A percentile compares a stretch with the other conserved stretches of the same genome.
phyloP scores from a whole-genome alignment of 2,329 filamentous ascomycete species.

The Hypoxylon rubiginosum region DNA sequence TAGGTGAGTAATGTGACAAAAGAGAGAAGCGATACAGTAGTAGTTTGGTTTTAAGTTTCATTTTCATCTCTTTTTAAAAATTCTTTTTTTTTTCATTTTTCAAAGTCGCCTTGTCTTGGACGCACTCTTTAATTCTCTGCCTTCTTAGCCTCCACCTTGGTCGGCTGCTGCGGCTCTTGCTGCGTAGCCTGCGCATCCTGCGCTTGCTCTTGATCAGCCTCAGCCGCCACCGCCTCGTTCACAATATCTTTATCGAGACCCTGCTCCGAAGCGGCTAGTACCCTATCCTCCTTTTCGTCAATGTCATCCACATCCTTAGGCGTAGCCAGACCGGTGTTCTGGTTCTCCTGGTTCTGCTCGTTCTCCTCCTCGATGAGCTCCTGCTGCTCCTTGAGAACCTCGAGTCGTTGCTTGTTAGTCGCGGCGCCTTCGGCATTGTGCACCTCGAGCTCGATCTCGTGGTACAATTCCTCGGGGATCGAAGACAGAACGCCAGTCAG shows the following conservation, averaged over 20 bases:
- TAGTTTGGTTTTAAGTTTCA: conserved; percentile 3
- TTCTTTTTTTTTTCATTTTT: conserved; percentile 31
- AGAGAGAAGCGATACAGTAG: conserved; percentile 45
- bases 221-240: conserved; percentile 67
- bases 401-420: conserved; percentile 98
- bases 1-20: conserved; percentile 45
- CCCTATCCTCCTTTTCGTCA: conserved; percentile 89
- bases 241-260: conserved; percentile 64
- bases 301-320: conserved; percentile 92
- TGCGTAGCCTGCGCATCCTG: conserved; percentile 52
- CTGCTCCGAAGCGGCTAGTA: conserved; percentile 64
- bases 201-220: conserved; percentile 59
- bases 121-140: conserved; percentile 35
- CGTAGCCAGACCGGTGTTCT: conserved; percentile 78
- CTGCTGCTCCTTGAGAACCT: conserved; percentile 98
- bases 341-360: conserved; percentile 86
- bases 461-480: conserved; percentile 98
- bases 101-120: conserved; percentile 4
- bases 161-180: conserved; percentile 52
- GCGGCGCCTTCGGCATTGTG: conserved; percentile 96
- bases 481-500: conserved; percentile 92
- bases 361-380: conserved; percentile 98
- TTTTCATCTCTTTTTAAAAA: conserved; percentile 4
- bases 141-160: conserved; percentile 43
- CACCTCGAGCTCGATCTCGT: conserved; percentile 98